Conservation (phyloP, 2,329 filamentous ascomycete genomes). For the Alternaria triticimaculans region DNA sequence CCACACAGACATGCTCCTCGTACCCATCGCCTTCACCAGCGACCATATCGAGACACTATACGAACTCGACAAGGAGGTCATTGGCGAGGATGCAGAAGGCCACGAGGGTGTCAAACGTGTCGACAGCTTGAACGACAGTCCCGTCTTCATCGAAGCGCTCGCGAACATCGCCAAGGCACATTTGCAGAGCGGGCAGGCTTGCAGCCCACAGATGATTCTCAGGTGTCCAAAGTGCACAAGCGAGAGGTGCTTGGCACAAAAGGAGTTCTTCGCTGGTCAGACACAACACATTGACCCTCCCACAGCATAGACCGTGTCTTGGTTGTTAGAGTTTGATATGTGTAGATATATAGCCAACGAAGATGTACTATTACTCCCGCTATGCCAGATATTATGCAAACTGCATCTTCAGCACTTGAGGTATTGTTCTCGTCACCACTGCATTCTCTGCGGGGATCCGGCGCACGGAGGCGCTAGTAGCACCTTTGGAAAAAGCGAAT, state of each 20-base stretch:
- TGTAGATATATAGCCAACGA: neutral
- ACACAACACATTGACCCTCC: slow-evolving; percentile 31
- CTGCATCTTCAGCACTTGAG: neutral
- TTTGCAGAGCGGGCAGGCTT: slow-evolving; percentile 71
- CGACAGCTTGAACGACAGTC: slow-evolving; percentile 90
- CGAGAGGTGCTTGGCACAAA: slow-evolving; percentile 81
- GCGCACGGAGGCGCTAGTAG: neutral
- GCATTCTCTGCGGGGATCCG: neutral
- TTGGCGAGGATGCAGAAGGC: slow-evolving; percentile 72
- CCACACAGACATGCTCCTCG: slow-evolving; percentile 86
- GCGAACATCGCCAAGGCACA: slow-evolving; percentile 87
- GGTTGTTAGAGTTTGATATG: neutral
- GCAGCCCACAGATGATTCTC: slow-evolving; percentile 85
- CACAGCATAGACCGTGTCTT: slow-evolving; percentile 7
- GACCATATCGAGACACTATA: slow-evolving; percentile 98
- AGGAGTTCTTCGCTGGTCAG: slow-evolving; percentile 67
- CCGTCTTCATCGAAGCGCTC: slow-evolving; percentile 86
- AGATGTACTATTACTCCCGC: neutral
- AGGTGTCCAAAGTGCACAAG: slow-evolving; percentile 94
- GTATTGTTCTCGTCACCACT: neutral
- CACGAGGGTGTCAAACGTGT: slow-evolving; percentile 75
- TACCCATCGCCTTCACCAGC: slow-evolving; percentile 97
- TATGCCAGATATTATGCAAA: neutral
- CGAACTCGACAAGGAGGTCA: slow-evolving; percentile 93
- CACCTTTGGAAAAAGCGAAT: neutral